Base-by-base conservation (phyloP, 768 basidiomycete species). In the Saitozyma podzolica region DNA sequence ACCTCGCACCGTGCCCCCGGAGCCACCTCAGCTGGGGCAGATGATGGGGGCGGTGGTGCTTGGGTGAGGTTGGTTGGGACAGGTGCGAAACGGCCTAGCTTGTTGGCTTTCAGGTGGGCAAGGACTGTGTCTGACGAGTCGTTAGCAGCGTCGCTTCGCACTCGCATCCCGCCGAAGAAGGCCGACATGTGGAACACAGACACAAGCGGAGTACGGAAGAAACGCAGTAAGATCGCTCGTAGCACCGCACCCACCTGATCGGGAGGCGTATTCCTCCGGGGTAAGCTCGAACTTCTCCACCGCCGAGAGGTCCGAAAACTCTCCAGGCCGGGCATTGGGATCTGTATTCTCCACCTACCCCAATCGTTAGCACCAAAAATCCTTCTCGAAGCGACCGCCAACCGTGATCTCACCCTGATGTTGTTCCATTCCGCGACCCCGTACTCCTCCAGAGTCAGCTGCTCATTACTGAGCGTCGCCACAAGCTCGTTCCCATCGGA, bases 251-350 rank as follows among this genome's bases (percentile, higher is more conserved):
- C 47, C 65, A 92, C 94, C 93, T 81, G 85, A 82, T 69, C 93
- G 82, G 72, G 86, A 81, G 20, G 87, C 91, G 73, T 98, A 98
- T 60, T 88, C 91, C 5, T 86, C 86, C 4, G 87, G 84, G 8
- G 86, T 87, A 55, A 98, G 79, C 82, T 96, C 95, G 67, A 92
- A 98, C 77, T 97, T 96, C 37, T 96, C 88, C 1, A 96, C 92
- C 79, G 88, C 86, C 0, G 87, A 87, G 1, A 90, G 84, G 78
- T 96, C 94, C 8, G 88, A 85, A 56, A 90, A 85, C 75, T 94
- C 91, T 1, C 93, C 94, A 54, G 90, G 54, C 20, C 75, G 84
- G 42, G 88, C 87, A 2, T 88, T 83, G 8, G 94, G 92, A 75
- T 96, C 86, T 17, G 84, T 85, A 72, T 95, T 90, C 63, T 83